Evolutionary conservation across 2,329 filamentous ascomycete species (phyloP), one percentile per base, ranked within the genome.

Genomic region (Dothiorella sarmentorum): DNA sequence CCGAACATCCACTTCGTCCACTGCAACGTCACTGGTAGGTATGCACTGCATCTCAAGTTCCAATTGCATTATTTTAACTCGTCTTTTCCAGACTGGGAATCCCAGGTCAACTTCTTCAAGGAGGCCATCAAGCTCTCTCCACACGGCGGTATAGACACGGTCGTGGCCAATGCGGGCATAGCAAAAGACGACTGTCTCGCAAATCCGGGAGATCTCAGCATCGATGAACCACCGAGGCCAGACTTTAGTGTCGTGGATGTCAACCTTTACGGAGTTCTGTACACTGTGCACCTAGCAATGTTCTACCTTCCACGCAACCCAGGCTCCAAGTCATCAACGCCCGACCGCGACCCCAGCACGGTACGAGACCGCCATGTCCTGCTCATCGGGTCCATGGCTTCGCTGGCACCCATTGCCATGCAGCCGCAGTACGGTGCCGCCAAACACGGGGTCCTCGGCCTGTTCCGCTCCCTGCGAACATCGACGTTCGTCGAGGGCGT

Each of bases 121-220:
- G 71, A 78, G 56, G 85, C 85, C 3, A 74, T 77, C 35, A 73
- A 75, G 55, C 72, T 82, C 57, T 85, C 82, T 61, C 78, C 77
- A 0, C 76, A 80, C 52, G 78, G 79, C 15, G 78, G 79, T 11
- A 80, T 88, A 62, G 84, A 88, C 69, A 75, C 79, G 18, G 85
- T 88, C 4, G 83, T 88, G 44, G 84, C 85, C 61, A 88, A 87
- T 66, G 86, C 86, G 0, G 87, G 86, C 45, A 81, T 88, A 63
- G 75, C 78, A 40, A 77, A 79, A 35, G 24, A 27, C n/a, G 67
- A 68, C 29, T 42, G 60, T 4, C 80, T 86, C 61, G 82, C 84
- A 67, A 63, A 69, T 43, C 82, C 82, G 0, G 63, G 61, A 22
- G 71, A 75, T 59, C 71, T 80, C 37, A 73, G 76, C 59, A 68